Base-by-base conservation (phyloP, 75 land plant genomes). In the Sequoiadendron giganteum region DNA sequence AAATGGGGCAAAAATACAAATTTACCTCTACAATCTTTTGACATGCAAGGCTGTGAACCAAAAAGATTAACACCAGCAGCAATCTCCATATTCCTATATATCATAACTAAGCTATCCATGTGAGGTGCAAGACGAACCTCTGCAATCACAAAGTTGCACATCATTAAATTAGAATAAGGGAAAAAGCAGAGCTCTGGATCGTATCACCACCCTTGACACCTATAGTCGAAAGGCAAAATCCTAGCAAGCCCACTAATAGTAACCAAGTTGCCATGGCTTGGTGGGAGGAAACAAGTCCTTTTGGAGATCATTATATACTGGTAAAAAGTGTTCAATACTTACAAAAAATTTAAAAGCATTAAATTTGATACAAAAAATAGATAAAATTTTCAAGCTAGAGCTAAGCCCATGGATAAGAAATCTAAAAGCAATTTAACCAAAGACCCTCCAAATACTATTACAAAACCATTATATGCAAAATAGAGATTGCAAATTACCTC, bases 41-140 rank as follows among this genome's bases (percentile, higher is more conserved):
- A 72, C 36, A 5, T 55, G 40, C 49, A 86, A 81, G 86, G 75
- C 85, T 95, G 95, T 8, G 95, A 89, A 15, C 90, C 86, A 89
- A 93, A 89, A 6, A 90, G 87, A 80, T 89, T 91, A 38, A 93
- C 18, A 36, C 96, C 99, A 52, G 94, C 88, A 87, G 95, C 92
- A 76, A 68, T n/a, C 88, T 96, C 96, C 97, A 97, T 96, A 90
- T 90, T 92, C 81, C 86, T 93, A 86, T 92, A 97, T 70, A 96
- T 91, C 77, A 34, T 87, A 19, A 95, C 99, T 89, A 97, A 91
- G 89, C 88, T 95, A 82, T 97, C 99, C 97, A 95, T 97, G 68
- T 95, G 95, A 82, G 97, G 96, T 65, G 94, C 94, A 85, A 94
- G 88, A 43, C 95, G 95, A 42, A 97, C 90, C 85, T 97, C 99